A percentile compares a stretch with the other conserved stretches of the same genome.
These are phyloP conservation scores for Penicillium ochrochloron DNA, from an alignment of 495 filamentous ascomycete species.

Conservation along the genomic window DNA sequence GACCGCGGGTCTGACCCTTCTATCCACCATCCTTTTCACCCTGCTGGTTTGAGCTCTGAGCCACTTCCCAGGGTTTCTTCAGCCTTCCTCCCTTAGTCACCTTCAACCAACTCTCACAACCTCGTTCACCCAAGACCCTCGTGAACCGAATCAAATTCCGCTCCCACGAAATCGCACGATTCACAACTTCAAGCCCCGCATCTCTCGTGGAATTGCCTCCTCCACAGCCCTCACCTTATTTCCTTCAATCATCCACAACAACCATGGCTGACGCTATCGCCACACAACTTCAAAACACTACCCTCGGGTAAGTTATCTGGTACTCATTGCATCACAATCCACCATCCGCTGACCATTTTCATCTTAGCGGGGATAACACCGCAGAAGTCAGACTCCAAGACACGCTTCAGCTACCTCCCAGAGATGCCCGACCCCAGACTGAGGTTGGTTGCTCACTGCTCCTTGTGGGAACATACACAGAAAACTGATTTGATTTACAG, in stretches of 20 bases:
- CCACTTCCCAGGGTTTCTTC: background rate
- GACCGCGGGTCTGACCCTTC: conserved; percentile 5
- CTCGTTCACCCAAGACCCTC: background rate
- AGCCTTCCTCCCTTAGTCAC: background rate
- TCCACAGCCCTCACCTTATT: background rate
- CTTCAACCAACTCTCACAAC: background rate
- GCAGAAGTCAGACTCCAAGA: conserved; percentile 77
- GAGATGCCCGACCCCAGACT: conserved; percentile 88
- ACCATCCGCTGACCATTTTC: conserved; percentile 23
- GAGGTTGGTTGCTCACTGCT: conserved; percentile 65
- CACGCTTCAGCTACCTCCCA: conserved; percentile 74
- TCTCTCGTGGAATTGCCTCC: conserved; percentile 1
- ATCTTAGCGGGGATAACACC: conserved; percentile 50
- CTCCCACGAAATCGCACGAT: conserved; percentile 3
- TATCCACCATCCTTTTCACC: conserved; percentile 3
- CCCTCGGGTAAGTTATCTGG: conserved; percentile 59
- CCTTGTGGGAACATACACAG: conserved; percentile 4
- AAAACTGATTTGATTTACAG: conserved; percentile 49
- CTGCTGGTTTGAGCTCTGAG: background rate
- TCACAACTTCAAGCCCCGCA: conserved; percentile 2
- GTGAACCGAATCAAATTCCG: conserved; percentile 4
- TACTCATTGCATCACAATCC: conserved; percentile 4
- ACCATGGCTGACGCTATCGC: conserved; percentile 65
- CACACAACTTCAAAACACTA: conserved; percentile 72
- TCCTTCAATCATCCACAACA: conserved; percentile 19